Base-by-base conservation (phyloP, 2,329 filamentous ascomycete genomes). In the Ophiocordyceps camponoti-floridani region DNA sequence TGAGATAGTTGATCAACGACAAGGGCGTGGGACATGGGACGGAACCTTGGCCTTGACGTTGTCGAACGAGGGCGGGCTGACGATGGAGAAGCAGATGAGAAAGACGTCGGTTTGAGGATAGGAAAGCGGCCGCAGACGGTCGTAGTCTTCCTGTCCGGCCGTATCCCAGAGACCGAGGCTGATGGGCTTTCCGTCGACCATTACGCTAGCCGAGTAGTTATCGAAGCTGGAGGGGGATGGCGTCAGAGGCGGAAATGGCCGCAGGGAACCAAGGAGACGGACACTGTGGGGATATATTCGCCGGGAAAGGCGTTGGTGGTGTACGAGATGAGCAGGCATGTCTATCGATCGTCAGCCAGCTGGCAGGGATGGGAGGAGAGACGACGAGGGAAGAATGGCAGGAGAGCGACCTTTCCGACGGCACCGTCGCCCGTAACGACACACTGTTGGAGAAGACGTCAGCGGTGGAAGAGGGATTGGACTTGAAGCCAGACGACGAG, bases 301-400 rank as follows among this genome's bases (percentile, higher is more conserved):
- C 91, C 91, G n/a, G 91, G 91, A 64, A 98, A 98, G 52, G 91
- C 91, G 70, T 96, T 98, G 51, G 91, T 98, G 51, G 91, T 96
- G 70, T 98, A 98, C 44, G 89, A 96, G 63, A 98, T 98, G 57
- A 98, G 80, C 48, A 98, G 80, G 72, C 91, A 98, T 73, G 91
- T 98, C 89, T 95, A 49, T 38, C 43, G 54, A 16, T 14, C 11
- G 28, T 64, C 54, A 64, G 61, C 46, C 44, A 27, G 43, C 28
- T 27, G 27, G 23, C 23, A 23, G 23, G 23, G 23, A 23, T 38
- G 26, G 46, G 30, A 48, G 40, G 40, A 38, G 23, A 23, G 23
- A 23, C 23, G 23, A 23, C 23, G 52, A 14, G 12, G 33, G 14
- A 14, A n/a, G 33, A 6, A 13, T 11, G 33, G 6, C 6, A 35